Base-by-base conservation (phyloP, 257 asterid genomes). In the Cinchona pubescens region DNA sequence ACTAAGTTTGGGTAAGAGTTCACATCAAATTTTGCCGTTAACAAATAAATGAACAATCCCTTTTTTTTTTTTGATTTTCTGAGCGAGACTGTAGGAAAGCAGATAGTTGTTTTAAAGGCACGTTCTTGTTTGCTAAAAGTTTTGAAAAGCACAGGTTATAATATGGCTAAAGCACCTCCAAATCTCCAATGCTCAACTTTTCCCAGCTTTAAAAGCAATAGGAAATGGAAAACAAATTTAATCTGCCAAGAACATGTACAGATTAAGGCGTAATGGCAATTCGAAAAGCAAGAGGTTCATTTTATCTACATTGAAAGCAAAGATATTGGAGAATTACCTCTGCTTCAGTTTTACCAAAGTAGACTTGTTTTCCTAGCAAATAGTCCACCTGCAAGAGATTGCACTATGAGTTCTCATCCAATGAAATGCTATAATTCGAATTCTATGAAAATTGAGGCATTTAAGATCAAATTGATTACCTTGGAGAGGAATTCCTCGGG, bases 361-460 rank as follows among this genome's bases (percentile, higher is more conserved):
- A 94, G 60, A 90, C 85, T 79, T 89, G 96, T 78, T 91, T 92
- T 21, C 97, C 99, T 1, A 94, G 91, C 81, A 94, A 82, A 73
- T 84, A 94, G 84, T 94, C 96, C 84, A 94, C 97, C 99, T 94
- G 89, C 62, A 60, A 68, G 42, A 71, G 72, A 25, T 25, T 11
- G 10, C 21, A 58, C 5, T 5, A 38, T 71, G 55, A 72, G 67
- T 38, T 23, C n/a, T 34, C 32, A 40, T 67, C 72, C 7, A 46
- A 67, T 14, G 12, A 67, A 9, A n/a, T 65, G 30, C 10, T 19
- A 2, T 11, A 19, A 66, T 66, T 16, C 34, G 12, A 23, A 66
- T 7, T 9, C 1, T 49, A 2, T 14, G 56, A 79, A 66, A 67
- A n/a, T n/a, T n/a, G n/a, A n/a, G n/a, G n/a, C n/a, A n/a, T n/a